A percentile compares a stretch with the other conserved stretches of the same genome.
phyloP scores from a whole-genome alignment of 129 eudicot genomes.

The Saposhnikovia divaricata region DNA sequence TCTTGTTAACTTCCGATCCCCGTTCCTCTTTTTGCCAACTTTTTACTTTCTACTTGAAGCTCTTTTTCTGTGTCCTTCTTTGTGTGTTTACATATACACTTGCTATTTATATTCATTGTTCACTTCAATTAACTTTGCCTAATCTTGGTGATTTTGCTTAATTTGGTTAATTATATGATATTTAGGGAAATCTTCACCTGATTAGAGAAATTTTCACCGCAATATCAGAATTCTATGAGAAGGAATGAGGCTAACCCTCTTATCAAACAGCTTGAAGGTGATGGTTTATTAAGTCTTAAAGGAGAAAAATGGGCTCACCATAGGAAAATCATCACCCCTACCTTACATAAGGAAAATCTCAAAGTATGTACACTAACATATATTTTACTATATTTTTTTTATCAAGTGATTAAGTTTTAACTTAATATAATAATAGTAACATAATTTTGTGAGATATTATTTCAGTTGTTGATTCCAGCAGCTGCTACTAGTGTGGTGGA shows the following conservation, averaged over 20 bases:
- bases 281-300: conserved; percentile 81
- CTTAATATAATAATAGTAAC: background rate
- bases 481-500: conserved; percentile 40
- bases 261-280: conserved; percentile 78
- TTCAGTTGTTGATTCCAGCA: conserved; percentile 62
- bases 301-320: conserved; percentile 97
- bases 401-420: background rate
- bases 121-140: background rate
- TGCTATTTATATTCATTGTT: background rate
- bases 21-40: conserved; percentile 19
- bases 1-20: conserved; percentile 7
- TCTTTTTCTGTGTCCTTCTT: background rate
- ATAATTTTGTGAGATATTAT: background rate
- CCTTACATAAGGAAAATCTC: conserved; percentile 86
- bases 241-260: conserved; percentile 79
- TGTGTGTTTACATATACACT: background rate
- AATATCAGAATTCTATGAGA: conserved; percentile 68
- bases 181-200: conserved; percentile 84
- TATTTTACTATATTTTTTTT: background rate
- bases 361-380: conserved; percentile 36
- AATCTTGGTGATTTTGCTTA: background rate
- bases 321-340: conserved; percentile 79
- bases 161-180: background rate
- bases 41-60: conserved; percentile 17
- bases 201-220: conserved; percentile 63